Evolutionary conservation across 768 basidiomycete genomes (phyloP).

Genomic region (Psilocybe azurescens): DNA sequence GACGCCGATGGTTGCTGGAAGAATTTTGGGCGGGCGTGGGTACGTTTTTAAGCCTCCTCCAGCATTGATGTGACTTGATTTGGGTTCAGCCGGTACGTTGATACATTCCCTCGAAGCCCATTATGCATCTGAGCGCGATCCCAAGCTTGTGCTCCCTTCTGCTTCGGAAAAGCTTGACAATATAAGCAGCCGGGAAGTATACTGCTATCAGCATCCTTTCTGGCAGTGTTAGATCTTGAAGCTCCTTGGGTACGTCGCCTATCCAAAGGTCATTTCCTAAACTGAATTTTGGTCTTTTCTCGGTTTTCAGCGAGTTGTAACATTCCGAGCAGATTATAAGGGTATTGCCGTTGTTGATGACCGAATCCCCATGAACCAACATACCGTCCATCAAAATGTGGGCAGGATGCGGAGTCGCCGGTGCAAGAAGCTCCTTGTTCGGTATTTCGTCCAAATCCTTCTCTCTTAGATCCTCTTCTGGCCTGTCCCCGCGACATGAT

Average conservation of each 20-base stretch:
- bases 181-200: conserved; percentile 30
- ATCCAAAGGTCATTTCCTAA: conserved; percentile 43
- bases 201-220: conserved; percentile 35
- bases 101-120: conserved; percentile 30
- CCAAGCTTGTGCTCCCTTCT: too few species aligned
- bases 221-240: conserved; percentile 28
- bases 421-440: background rate
- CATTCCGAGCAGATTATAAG: conserved; percentile 6
- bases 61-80: conserved; percentile 15
- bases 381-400: background rate
- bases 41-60: background rate
- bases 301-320: background rate
- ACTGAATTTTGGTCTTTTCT: conserved; percentile 20
- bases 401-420: background rate
- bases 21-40: conserved; percentile 1
- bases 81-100: conserved; percentile 32
- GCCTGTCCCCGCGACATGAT: conserved; percentile 2
- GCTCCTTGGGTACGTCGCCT: conserved; percentile 28
- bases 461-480: background rate
- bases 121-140: conserved; percentile 19
- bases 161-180: conserved; percentile 26
- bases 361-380: background rate
- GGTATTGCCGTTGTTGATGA: background rate
- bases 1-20: conserved; percentile 17
- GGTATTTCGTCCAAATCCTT: background rate